These are phyloP conservation scores for Postia placenta DNA, from an alignment of 768 basidiomycete species.

Conservation along the genomic window DNA sequence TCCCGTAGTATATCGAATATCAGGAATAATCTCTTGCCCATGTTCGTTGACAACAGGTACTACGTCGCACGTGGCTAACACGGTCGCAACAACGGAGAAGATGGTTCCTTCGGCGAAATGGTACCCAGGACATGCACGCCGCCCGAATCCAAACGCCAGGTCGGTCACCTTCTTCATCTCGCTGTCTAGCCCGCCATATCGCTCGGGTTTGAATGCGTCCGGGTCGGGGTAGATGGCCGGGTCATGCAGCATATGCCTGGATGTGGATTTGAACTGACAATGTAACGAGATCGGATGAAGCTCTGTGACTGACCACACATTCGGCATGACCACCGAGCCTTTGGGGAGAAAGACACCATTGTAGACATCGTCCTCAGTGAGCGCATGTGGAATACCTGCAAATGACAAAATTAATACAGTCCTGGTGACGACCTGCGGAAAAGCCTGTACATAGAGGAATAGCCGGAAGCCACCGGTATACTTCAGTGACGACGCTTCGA, in stretches of 20 bases:
- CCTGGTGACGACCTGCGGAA: background rate
- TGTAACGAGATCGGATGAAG: background rate
- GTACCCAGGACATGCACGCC: too few relatives aligned
- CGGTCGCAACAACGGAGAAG: conserved; percentile 6
- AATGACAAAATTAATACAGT: too few relatives aligned
- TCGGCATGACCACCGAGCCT: conserved; percentile 20
- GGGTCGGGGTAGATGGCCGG: conserved; percentile 27
- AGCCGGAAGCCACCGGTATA: too few relatives aligned
- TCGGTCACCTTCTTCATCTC: too few relatives aligned
- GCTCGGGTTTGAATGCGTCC: conserved; percentile 27
- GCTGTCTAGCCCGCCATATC: too few relatives aligned
- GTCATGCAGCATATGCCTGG: conserved; percentile 24
- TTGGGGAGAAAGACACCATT: conserved; percentile 23
- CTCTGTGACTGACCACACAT: conserved; percentile 21
- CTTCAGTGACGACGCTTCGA: too few relatives aligned
- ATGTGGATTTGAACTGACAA: background rate
- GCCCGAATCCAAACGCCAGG: too few relatives aligned
- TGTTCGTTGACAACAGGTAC: conserved; percentile 3
- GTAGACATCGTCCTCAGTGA: conserved; percentile 22
- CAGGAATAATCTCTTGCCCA: too few relatives aligned
- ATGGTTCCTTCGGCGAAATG: conserved; percentile 6
- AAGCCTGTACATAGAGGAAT: too few relatives aligned
- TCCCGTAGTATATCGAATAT: background rate
- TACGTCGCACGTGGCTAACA: conserved; percentile 4
- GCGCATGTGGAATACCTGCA: conserved; percentile 18